Conservation (phyloP, 73 alveolate species). For the Breviolum minutum region DNA sequence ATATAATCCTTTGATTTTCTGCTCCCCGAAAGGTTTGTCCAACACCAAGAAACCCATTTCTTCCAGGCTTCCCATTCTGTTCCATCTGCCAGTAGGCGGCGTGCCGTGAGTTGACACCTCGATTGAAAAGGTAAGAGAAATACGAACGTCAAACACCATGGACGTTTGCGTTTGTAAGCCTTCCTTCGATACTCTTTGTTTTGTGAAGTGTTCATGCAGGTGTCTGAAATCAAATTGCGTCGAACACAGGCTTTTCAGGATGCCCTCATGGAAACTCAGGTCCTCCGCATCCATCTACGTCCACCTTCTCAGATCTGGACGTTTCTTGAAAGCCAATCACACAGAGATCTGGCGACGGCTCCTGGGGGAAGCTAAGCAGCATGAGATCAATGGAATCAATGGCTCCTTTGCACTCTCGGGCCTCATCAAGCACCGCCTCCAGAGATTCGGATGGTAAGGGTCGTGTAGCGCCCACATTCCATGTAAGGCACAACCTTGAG, state of each 20-base stretch:
- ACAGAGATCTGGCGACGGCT: constrained; percentile 81
- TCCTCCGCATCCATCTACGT: not conserved
- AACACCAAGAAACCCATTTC: constrained; percentile 23
- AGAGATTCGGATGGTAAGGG: constrained; percentile 38
- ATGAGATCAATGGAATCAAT: not conserved
- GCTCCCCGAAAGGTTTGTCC: not conserved
- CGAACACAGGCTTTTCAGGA: no score
- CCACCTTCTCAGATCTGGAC: not conserved
- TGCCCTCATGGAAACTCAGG: no score
- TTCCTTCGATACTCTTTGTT: no score
- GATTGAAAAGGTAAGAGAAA: not conserved
- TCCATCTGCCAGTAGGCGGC: constrained; percentile 66
- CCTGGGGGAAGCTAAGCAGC: constrained; percentile 1
- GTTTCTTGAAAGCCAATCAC: constrained; percentile 79
- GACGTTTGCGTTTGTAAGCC: no score
- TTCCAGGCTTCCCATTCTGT: constrained; percentile 58
- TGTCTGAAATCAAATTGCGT: no score
- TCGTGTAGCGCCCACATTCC: constrained; percentile 65
- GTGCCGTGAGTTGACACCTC: constrained; percentile 83
- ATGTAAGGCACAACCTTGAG: constrained; percentile 69
- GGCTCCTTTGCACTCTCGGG: not conserved
- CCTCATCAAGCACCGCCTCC: constrained; percentile 90
- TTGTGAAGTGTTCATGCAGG: no score
- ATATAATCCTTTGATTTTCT: not conserved
- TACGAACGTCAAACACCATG: no score